A percentile compares a stretch with the other conserved stretches of the same genome.
These are phyloP conservation scores for Magnolia sinica DNA, from an alignment of 164 flowering plant genomes.

Conservation along the genomic window DNA sequence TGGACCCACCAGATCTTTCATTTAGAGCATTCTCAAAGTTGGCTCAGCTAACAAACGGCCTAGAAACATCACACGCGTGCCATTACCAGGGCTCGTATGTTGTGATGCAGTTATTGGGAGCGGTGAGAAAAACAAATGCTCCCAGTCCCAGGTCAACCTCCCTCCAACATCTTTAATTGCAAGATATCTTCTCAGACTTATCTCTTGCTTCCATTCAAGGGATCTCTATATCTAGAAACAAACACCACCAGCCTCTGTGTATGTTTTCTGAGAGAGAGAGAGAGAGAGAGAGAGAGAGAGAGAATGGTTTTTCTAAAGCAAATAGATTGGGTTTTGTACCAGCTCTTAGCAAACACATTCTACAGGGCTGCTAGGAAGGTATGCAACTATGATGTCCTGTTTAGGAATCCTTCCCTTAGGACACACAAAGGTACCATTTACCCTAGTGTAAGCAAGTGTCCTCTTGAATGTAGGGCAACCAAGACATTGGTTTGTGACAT, in stretches of 20 bases:
- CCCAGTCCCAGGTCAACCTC: no score
- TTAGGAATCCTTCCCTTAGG: conserved; percentile 24
- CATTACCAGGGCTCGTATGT: background rate
- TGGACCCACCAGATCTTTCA: no score
- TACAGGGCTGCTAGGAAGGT: conserved; percentile 54
- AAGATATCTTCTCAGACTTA: no score
- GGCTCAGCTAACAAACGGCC: no score
- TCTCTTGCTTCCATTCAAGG: no score
- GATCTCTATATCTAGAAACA: background rate
- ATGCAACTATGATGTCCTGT: conserved; percentile 30
- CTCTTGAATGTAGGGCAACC: conserved; percentile 21
- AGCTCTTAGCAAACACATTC: conserved; percentile 49
- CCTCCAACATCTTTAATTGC: no score
- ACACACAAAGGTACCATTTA: conserved; percentile 20
- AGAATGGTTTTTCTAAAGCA: conserved; percentile 44
- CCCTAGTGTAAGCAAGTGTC: conserved; percentile 43
- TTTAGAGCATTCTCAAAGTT: no score
- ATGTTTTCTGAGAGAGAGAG: background rate
- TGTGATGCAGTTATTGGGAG: conserved; percentile 39
- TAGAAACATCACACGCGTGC: no score
- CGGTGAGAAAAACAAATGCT: conserved; percentile 18
- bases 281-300: background rate
- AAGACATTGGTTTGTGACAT: conserved; percentile 61
- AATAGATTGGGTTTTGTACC: conserved; percentile 52
- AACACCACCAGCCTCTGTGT: background rate